phyloP scores from a whole-genome alignment of 345 rosid species.

The Citrus sp. region DNA sequence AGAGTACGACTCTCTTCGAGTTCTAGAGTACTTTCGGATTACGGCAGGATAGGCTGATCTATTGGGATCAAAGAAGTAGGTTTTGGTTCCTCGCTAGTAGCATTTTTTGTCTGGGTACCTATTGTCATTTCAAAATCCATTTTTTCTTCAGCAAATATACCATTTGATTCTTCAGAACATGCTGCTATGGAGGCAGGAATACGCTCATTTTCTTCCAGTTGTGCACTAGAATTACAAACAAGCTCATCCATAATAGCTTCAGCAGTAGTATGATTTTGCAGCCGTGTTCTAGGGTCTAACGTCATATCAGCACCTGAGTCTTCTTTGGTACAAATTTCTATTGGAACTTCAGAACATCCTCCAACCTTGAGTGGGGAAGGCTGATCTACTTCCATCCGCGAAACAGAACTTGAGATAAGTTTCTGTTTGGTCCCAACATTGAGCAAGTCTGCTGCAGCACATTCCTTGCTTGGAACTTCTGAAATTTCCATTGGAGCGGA shows the following conservation, averaged over 20 bases:
- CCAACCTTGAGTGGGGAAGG: conserved; percentile 15
- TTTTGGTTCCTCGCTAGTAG: conserved; percentile 22
- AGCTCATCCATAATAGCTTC: conserved; percentile 9
- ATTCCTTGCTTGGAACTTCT: conserved; percentile 17
- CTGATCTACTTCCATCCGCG: conserved; percentile 23
- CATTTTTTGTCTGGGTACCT: conserved; percentile 18
- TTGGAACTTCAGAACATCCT: conserved; percentile 15
- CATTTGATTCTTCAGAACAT: conserved; percentile 25
- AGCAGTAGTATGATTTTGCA: conserved; percentile 3
- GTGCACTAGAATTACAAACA: conserved; percentile 1
- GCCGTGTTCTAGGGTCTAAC: neutral
- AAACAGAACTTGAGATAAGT: conserved; percentile 22
- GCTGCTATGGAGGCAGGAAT: conserved; percentile 19
- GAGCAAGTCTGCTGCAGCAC: conserved; percentile 10
- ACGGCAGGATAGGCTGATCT: conserved; percentile 15
- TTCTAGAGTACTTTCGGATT: conserved; percentile 20
- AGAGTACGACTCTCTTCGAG: conserved; percentile 31
- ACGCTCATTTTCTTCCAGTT: conserved; percentile 10
- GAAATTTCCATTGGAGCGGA: conserved; percentile 11
- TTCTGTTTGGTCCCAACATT: conserved; percentile 22
- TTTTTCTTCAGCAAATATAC: conserved; percentile 21
- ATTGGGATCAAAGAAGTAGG: conserved; percentile 3
- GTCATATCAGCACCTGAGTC: conserved; percentile 15
- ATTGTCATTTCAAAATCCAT: conserved; percentile 17
- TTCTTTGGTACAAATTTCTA: conserved; percentile 20